Base-by-base conservation (phyloP, 495 filamentous ascomycete species). In the Aspergillus ostianus region DNA sequence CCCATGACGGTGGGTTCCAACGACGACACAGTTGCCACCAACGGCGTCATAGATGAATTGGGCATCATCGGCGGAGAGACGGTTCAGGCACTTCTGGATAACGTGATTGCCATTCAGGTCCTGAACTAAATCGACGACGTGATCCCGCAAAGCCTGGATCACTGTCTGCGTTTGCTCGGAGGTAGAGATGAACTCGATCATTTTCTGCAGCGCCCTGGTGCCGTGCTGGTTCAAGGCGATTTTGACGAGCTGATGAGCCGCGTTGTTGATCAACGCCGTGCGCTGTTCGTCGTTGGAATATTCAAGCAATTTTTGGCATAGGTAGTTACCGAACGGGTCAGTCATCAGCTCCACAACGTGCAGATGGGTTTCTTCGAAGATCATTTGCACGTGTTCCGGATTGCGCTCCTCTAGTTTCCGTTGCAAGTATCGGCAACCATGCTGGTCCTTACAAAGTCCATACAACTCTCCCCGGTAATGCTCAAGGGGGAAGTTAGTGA, bases 81-180 rank as follows among this genome's bases (percentile, higher is more conserved):
- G 93, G 77, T 98, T 98, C 58, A 98, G 84, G 70, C 94, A 98
- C 77, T 98, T 98, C 72, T 98, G 94, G 63, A 98, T 96, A 60
- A 98, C 94, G 70, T 98, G 94, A 63, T 98, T 98, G 68, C 94
- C 94, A 69, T 98, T 98, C 52, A 98, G 76, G 63, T 98, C 94
- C 70, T 98, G 91, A 57, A 98, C 97, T 47, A 98, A 79, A 55
- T 91, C 88, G 6, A 97, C 93, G 27, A 98, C 94, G 57, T 89
- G 84, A 58, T 84, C 75, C 41, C 85, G 77, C 30, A 98, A 81
- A 19, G 93, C 88, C 29, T 85, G 71, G 59, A 95, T 94, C 65
- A 98, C 91, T 20, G 87, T 87, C 57, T 89, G 78, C 48, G 92
- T 89, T 75, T 89, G 87, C 64, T 89, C 85, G 4, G 82, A 78